Evolutionary conservation across 495 filamentous ascomycete genomes (phyloP), one percentile per base, ranked within the genome.

Genomic region (Corynascus novoguineensis): DNA sequence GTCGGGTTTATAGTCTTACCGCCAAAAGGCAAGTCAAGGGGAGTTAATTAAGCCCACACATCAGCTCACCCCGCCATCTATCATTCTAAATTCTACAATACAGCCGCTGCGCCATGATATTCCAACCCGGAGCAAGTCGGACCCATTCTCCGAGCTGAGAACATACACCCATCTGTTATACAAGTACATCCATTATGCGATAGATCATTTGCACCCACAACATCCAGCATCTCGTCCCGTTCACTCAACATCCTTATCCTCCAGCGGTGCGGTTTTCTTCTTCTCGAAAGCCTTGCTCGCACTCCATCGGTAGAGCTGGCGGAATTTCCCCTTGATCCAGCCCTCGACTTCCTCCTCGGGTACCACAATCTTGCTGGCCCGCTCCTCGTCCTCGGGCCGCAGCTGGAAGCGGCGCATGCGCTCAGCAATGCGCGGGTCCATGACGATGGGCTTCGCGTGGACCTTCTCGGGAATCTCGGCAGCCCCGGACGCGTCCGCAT

Each of bases 381-480:
- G 79, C 14, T 77, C 81, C 68, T 92, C 88, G 14, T 88, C 83
- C 56, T 88, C 86, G 0, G 78, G 71, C 17, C 61, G 68, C 12
- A 89, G 59, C 65, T 84, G 79, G 67, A 92, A 93, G 55, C 77
- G 83, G 55, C 85, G 82, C 95, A 98, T 96, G 35, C 91, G 83
- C 60, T 72, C 77, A 14, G 81, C 81, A 56, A 98, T 86, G 22
- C 93, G 82, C 10, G 77, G 72, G 66, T 98, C 93, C 5, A 96
- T 67, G 3, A 89, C 84, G 14, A 97, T 73, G 17, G 84, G 81
- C 53, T 88, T 86, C 4, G 88, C 70, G 88, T 87, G 96, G 22
- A 88, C 84, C 61, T 82, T 79, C 70, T 86, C 88, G 15, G 69
- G 59, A 0, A 69, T 58, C 70, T 86, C 88, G 15, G 69, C 57